Percentiles rank a stretch among this genome's conserved stretches.
Evolutionary conservation across 1,139 yeast genomes (phyloP).

Genomic region (Chernovozyma aurita): DNA sequence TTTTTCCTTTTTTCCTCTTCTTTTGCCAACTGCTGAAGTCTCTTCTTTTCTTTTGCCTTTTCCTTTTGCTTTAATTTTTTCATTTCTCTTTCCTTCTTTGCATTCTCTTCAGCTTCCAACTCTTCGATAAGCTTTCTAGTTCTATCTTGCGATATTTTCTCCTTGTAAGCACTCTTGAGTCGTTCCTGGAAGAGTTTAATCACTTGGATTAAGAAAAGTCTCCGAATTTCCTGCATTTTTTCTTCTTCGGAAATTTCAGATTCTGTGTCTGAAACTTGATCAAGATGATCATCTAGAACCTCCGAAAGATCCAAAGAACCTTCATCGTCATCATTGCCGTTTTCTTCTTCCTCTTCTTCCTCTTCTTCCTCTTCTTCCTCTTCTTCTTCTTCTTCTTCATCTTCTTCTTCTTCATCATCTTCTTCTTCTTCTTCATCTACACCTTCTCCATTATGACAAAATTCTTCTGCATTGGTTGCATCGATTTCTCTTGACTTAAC

Average conservation of each 20-base stretch:
- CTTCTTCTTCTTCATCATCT: slow-evolving; percentile 4
- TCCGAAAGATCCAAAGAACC: slow-evolving; percentile 7
- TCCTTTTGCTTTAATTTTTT: slow-evolving; percentile 71
- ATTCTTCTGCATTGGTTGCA: no score
- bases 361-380: slow-evolving; percentile 8
- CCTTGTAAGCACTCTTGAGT: slow-evolving; percentile 68
- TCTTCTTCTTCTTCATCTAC: slow-evolving; percentile 5
- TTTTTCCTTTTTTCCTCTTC: slow-evolving; percentile 66
- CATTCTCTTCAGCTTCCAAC: slow-evolving; percentile 70
- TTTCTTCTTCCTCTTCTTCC: slow-evolving; percentile 11
- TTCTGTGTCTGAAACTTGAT: slow-evolving; percentile 32
- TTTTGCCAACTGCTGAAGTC: slow-evolving; percentile 62
- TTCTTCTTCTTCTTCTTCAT: slow-evolving; percentile 9
- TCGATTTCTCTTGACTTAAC: no score
- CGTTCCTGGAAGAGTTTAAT: slow-evolving; percentile 71
- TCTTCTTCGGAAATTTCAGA: slow-evolving; percentile 56
- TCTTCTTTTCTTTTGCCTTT: slow-evolving; percentile 73
- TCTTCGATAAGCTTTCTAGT: slow-evolving; percentile 71
- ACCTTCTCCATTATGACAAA: no score
- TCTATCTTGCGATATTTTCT: slow-evolving; percentile 68
- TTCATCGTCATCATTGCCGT: slow-evolving; percentile 14
- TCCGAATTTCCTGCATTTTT: slow-evolving; percentile 70
- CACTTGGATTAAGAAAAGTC: slow-evolving; percentile 70
- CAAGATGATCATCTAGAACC: background rate
- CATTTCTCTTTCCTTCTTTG: slow-evolving; percentile 65